Evolutionary conservation across 345 rosid genomes (phyloP).

Genomic region (Turritis glabra): DNA sequence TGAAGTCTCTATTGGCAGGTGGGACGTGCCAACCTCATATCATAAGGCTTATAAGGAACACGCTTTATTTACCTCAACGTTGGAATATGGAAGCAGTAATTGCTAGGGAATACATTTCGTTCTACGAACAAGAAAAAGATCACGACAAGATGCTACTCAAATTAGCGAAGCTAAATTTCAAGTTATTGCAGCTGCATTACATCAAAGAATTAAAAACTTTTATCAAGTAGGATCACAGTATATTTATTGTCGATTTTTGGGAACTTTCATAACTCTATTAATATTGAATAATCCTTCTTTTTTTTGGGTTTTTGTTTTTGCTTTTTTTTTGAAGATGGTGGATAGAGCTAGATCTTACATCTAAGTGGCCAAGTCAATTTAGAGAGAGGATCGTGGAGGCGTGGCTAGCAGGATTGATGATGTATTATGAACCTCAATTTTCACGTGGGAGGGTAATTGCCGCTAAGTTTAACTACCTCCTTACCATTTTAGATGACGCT

Average conservation of each 20-base stretch:
- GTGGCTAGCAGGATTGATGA: background rate
- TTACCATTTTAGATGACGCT: constrained; percentile 16
- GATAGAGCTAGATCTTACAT: constrained; percentile 11
- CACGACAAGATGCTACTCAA: constrained; percentile 17
- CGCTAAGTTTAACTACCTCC: constrained; percentile 14
- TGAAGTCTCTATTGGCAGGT: background rate
- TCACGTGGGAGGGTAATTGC: constrained; percentile 7
- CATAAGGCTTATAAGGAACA: constrained; percentile 17
- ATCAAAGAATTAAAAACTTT: no score
- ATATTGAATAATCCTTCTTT: no score
- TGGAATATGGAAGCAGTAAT: constrained; percentile 12
- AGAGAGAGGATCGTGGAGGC: constrained; percentile 15
- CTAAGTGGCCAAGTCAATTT: constrained; percentile 9
- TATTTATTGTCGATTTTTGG: no score
- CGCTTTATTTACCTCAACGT: constrained; percentile 1
- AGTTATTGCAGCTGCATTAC: no score
- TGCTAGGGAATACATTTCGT: constrained; percentile 14
- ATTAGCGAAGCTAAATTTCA: constrained; percentile 25
- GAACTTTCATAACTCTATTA: no score
- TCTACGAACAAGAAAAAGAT: constrained; percentile 17
- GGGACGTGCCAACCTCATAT: constrained; percentile 3
- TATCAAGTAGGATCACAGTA: no score
- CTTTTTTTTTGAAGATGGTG: constrained; percentile 15
- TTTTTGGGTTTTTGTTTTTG: no score
- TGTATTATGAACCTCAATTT: constrained; percentile 17